phyloP scores from a whole-genome alignment of 176 grass and related monocot species.

The Aegilops sharonensis region DNA sequence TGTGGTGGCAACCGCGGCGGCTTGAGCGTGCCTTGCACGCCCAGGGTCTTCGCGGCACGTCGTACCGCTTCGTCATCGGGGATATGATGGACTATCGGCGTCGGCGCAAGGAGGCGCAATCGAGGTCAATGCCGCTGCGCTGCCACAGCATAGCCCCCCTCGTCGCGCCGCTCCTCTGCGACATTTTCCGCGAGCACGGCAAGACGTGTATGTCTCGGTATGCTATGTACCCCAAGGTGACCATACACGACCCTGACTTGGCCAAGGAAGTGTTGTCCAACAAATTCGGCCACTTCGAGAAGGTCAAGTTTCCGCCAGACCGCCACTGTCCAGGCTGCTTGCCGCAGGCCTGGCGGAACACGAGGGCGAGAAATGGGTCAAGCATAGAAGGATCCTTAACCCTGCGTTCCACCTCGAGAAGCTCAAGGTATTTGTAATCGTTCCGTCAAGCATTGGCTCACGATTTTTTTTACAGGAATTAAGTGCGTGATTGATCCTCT shows the following conservation, averaged over 20 bases:
- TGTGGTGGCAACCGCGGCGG: background rate
- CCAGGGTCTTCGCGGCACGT: background rate
- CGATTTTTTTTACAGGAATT: background rate
- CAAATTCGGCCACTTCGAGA: slow-evolving; percentile 48
- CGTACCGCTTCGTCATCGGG: background rate
- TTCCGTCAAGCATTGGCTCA: background rate
- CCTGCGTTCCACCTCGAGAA: too few relatives aligned
- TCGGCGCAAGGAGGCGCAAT: background rate
- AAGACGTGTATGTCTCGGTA: background rate
- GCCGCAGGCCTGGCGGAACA: background rate
- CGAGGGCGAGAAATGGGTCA: too few relatives aligned
- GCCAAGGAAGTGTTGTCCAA: slow-evolving; percentile 43
- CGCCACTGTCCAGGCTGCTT: slow-evolving; percentile 17
- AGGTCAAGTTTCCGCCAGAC: background rate
- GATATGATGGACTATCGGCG: background rate
- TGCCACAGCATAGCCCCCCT: background rate
- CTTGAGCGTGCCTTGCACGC: background rate
- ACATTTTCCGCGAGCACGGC: slow-evolving; percentile 3
- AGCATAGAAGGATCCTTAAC: too few relatives aligned
- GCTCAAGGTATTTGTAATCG: background rate
- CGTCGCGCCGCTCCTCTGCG: background rate
- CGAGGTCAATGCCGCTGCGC: background rate
- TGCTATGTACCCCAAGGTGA: background rate
- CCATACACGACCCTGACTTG: background rate
- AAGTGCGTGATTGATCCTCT: background rate